phyloP scores from a whole-genome alignment of 257 asterid genomes.

The Petrea volubilis region DNA sequence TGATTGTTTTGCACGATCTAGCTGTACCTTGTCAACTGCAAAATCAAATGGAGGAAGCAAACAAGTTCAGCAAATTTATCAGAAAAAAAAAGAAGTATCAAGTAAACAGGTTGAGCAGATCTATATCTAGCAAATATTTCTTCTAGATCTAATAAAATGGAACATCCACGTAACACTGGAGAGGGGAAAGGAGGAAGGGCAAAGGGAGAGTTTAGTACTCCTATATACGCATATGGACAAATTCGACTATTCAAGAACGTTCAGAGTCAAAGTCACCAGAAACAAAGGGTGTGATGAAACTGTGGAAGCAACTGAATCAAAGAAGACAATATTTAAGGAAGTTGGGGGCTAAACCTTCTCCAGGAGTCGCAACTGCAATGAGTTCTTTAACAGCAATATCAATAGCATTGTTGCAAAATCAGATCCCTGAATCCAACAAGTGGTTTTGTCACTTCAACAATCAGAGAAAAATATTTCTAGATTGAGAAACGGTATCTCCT shows the following conservation, averaged over 20 bases:
- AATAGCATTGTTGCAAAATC: conserved; percentile 72
- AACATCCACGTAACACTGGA: background rate
- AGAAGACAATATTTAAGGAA: background rate
- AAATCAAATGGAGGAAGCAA: background rate
- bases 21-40: conserved; percentile 68
- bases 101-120: background rate
- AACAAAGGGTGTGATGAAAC: conserved; percentile 1
- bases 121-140: background rate
- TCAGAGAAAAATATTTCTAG: background rate
- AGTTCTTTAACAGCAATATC: conserved; percentile 74
- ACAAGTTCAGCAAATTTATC: conserved; percentile 13
- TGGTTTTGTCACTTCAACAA: conserved; percentile 8
- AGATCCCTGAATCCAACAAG: conserved; percentile 53
- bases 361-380: conserved; percentile 57
- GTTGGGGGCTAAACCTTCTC: conserved; percentile 51
- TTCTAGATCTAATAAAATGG: conserved; percentile 9
- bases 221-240: background rate
- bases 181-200: background rate
- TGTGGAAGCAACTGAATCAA: conserved; percentile 21
- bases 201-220: background rate
- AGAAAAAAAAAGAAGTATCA: conserved; percentile 3
- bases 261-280: conserved; percentile 5
- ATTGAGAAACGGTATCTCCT: background rate
- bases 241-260: conserved; percentile 2
- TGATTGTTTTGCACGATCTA: conserved; percentile 83